Evolutionary conservation across 2,329 filamentous ascomycete species (phyloP), one percentile per base, ranked within the genome.

Genomic region (Xylaria sp.): DNA sequence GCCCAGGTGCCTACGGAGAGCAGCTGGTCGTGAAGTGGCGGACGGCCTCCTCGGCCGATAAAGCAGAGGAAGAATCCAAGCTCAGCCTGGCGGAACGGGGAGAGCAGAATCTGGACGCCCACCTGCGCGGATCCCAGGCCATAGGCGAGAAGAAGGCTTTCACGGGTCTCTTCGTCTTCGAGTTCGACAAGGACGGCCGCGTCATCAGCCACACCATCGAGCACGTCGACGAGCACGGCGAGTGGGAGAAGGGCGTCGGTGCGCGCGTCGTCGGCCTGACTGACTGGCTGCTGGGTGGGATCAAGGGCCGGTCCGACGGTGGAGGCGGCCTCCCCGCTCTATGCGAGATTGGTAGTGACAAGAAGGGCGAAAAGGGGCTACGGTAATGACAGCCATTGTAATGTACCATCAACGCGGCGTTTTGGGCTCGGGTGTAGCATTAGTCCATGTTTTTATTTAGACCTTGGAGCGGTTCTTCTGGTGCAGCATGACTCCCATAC

Each of bases 11-110:
- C 38, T 82, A 82, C 57, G 85, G 88, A 58, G 95, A 97, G 80
- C 93, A 96, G 80, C 87, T 98, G 40, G 90, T 98, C 23, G 95
- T 98, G 28, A 90, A 93, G 65, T 99, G 96, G 96, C 90, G 91
- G 78, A 94, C 93, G 0, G 80, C 83, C 28, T 70, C 66, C 4
- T 59, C 67, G 6, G 66, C 64, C 26, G 82, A 83, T 0, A 33
- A 31, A 4, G 49, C 26, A 33, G 31, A 36, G 5, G 83, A 82
- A 33, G 74, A 72, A 42, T 71, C 73, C 59, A 73, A 69, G 51
- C 72, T 75, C 31, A 76, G 74, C 63, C 72, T 80, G 59, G 73
- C 72, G 38, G 72, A 74, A 66, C 73, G 73, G 51, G 74, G 72
- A 26, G 77, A 75, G 62, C 75, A 75, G 67, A 81, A 81, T 81